phyloP scores from a whole-genome alignment of 78 protist species.

The Dictyostelium brefeldianum region DNA sequence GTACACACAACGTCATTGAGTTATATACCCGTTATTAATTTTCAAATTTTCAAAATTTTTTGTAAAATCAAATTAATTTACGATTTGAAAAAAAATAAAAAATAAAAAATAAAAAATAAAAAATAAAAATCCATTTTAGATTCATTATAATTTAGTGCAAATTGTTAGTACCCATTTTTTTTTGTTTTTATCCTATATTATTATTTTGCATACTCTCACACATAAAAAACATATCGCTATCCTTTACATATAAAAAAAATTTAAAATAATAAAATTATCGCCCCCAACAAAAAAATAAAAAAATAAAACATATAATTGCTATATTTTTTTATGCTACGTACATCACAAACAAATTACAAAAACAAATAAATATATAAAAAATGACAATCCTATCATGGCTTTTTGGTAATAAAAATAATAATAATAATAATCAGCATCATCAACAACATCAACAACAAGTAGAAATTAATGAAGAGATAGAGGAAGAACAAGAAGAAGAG shows the following conservation, averaged over 20 bases:
- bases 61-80: background rate
- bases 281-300: background rate
- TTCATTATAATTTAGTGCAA: no score
- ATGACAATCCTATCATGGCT: constrained; percentile 35
- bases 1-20: no score
- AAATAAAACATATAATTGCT: no score
- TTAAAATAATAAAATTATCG: no score
- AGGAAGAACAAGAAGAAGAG: background rate
- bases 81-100: background rate
- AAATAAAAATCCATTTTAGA: no score
- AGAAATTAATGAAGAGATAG: background rate
- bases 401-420: background rate
- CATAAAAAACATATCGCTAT: no score
- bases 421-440: background rate
- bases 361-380: background rate
- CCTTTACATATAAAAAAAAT: background rate
- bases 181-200: no score
- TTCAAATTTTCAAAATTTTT: background rate
- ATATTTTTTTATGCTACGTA: background rate
- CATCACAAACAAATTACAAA: background rate
- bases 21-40: background rate
- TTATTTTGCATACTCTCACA: no score
- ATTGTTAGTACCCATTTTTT: no score
- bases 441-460: background rate
- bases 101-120: no score